Evolutionary conservation across 78 protist genomes (phyloP), one percentile per base, ranked within the genome.

Genomic region (Cavenderia fasciculata): DNA sequence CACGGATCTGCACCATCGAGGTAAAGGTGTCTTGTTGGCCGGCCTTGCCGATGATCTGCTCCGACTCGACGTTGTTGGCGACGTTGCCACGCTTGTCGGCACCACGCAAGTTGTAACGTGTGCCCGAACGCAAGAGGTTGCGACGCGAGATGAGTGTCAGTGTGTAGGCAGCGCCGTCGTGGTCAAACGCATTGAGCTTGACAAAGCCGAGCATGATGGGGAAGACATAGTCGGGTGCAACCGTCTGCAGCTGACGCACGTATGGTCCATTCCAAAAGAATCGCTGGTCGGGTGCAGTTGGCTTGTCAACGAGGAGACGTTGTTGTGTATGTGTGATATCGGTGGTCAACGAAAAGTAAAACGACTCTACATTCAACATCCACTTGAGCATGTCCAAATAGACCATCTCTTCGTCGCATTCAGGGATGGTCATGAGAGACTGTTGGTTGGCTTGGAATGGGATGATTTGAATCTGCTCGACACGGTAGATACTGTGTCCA

Each of bases 61-160:
- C 95, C 2, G 86, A 69, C 44, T 86, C 95, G 1, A 72, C 86
- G 54, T 74, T 70, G 56, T 86, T 78, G 23, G 95, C 88, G 4
- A 92, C 95, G 44, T 86, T 74, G 40, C 94, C 94, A 10, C 46
- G 19, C 74, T 90, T 57, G 54, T 90, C 94, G 11, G 76, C 63
- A 68, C 94, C 94, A 62, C 94, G 73, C 11, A 54, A 54, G 76
- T 90, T 31, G 72, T 90, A 90, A 65, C 94, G 78, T 12, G 94
- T 90, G 47, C 94, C 94, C 0, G 86, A 25, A 68, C 94, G 76
- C 41, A 70, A 8, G 25, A 54, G 47, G 25, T 70, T 66, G 31
- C 94, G 49, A 38, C 94, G 56, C n/a, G 94, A 90, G 8, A 90
- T 66, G 19, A 90, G 40, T 1, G 89, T 72, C n/a, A 82, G 46